Evolutionary conservation across 495 filamentous ascomycete genomes (phyloP), one percentile per base, ranked within the genome.

Genomic region (Xylaria flabelliformis): DNA sequence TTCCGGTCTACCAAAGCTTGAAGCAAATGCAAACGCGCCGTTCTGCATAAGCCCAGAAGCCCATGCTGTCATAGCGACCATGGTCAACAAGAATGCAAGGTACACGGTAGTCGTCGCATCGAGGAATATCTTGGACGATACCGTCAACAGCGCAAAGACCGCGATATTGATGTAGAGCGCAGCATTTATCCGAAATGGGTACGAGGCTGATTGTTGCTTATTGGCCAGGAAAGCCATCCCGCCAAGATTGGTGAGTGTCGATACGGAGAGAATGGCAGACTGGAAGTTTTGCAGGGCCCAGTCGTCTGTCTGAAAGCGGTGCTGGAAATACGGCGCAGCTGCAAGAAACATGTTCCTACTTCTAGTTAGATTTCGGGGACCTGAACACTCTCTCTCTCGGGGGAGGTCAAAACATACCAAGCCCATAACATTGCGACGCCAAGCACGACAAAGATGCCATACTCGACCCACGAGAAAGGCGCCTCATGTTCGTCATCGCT

Each of bases 341-440:
- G 97, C 96, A 72, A 99, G 89, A 84, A 98, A 97, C 95, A 97
- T 97, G 84, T 97, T 98, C 95, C 95, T 97, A 67, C 70, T 74
- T 29, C 75, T 66, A 80, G 69, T 76, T 63, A 71, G 75, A 41
- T 72, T 61, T 62, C 71, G 67, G 46, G 21, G 5, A 64, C 61
- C 19, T 21, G 34, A 34, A 39, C 26, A 36, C 7, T 36, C 51
- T 66, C 26, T 34, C 7, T 36, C 51, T 66, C 26, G 26, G 71
- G 26, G 15, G 63, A 29, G 66, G 72, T 48, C 51, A 59, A 55
- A 55, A 79, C 90, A 77, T 90, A 98, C 94, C 94, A 98, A 44
- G 95, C 93, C 95, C 95, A 98, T 70, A 98, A 86, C 97, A 97
- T 98, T 26, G 94, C 91, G 21, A 97, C 84, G 59, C 96, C 96